Percentiles rank a stretch among this genome's conserved stretches.
phyloP scores from a whole-genome alignment of 371 early-diverging fungal species.

The Mortierella sp. region DNA sequence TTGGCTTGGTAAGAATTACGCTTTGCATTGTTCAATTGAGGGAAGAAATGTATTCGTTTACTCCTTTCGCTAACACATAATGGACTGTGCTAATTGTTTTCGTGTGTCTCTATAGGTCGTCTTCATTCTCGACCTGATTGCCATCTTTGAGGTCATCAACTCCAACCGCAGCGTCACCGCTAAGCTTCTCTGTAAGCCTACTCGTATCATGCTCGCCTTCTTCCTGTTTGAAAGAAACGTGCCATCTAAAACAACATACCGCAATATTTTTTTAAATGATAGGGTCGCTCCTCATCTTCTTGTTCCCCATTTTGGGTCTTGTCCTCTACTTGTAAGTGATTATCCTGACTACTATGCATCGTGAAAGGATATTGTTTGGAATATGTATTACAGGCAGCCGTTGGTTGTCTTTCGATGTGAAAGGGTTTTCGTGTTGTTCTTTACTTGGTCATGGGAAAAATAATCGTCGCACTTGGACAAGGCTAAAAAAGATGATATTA shows the following conservation, averaged over 20 bases:
- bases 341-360: background rate
- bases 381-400: background rate
- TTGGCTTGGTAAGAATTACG: conserved; percentile 36
- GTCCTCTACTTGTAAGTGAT: conserved; percentile 73
- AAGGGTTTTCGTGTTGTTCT: background rate
- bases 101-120: conserved; percentile 50
- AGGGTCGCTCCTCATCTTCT: conserved; percentile 71
- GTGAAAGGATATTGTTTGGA: background rate
- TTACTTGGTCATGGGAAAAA: conserved; percentile 7
- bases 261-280: conserved; percentile 5
- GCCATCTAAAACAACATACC: background rate
- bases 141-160: conserved; percentile 72
- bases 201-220: background rate
- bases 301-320: conserved; percentile 72
- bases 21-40: background rate
- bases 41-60: background rate
- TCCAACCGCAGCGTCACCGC: conserved; percentile 63
- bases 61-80: background rate
- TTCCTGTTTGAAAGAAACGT: background rate
- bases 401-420: background rate
- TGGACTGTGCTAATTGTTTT: background rate
- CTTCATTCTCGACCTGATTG: conserved; percentile 70
- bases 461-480: background rate
- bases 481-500: background rate
- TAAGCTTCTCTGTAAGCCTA: conserved; percentile 46